phyloP scores from a whole-genome alignment of 1,139 yeast genomes.

The Pichia sp. region DNA sequence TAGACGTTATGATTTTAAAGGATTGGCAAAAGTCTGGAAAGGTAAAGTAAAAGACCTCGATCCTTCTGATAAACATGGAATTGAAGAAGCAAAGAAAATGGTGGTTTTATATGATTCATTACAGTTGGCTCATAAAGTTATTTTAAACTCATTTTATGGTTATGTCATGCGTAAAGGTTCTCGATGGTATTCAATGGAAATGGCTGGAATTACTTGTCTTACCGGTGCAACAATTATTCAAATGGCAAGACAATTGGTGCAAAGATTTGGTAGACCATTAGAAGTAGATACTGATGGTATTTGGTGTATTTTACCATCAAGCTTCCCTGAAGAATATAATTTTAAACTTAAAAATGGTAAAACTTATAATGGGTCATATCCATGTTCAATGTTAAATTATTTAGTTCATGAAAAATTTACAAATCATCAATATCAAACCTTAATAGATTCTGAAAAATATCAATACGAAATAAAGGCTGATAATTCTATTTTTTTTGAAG shows the following conservation, averaged over 20 bases:
- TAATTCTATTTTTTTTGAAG: slow-evolving; percentile 94
- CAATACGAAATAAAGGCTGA: slow-evolving; percentile 77
- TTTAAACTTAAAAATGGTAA: slow-evolving; percentile 75
- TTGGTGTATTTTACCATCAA: slow-evolving; percentile 93
- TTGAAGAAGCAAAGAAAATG: slow-evolving; percentile 89
- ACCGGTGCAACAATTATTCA: slow-evolving; percentile 98
- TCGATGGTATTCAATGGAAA: slow-evolving; percentile 98
- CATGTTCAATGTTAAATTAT: slow-evolving; percentile 94
- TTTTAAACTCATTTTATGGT: slow-evolving; percentile 93
- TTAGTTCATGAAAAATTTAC: slow-evolving; percentile 87
- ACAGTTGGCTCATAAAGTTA: slow-evolving; percentile 95
- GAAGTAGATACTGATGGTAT: slow-evolving; percentile 99
- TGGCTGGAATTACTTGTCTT: slow-evolving; percentile 98
- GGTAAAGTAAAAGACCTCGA: slow-evolving; percentile 59
- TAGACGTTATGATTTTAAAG: slow-evolving; percentile 92
- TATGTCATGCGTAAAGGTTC: slow-evolving; percentile 99
- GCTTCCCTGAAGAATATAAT: slow-evolving; percentile 85
- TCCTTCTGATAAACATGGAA: slow-evolving; percentile 48
- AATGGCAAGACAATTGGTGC: slow-evolving; percentile 92
- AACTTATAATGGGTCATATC: slow-evolving; percentile 72
- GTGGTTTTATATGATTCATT: slow-evolving; percentile 89
- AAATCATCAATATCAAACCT: slow-evolving; percentile 88
- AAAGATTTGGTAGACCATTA: slow-evolving; percentile 87
- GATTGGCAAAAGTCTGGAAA: slow-evolving; percentile 91
- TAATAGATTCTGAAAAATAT: slow-evolving; percentile 61